Evolutionary conservation across 2,329 filamentous ascomycete genomes (phyloP), one percentile per base, ranked within the genome.

Genomic region (Monosporascus sp.): DNA sequence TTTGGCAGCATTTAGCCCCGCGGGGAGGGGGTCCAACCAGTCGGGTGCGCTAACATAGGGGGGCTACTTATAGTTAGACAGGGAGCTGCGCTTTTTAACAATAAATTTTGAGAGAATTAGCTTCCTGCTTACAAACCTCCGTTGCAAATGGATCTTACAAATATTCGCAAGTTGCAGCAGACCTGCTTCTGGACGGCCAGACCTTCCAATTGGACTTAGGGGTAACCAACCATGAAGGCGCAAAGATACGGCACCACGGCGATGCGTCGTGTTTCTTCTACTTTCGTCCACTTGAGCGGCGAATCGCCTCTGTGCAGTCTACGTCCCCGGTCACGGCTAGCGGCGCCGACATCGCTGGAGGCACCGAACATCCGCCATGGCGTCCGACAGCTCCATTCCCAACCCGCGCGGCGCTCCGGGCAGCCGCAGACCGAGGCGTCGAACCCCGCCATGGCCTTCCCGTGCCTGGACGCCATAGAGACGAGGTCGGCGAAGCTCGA

Each of bases 401-500:
- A 62, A 22, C 45, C 62, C 18, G 36, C 62, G 9, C 62, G 53
- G 36, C 62, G 61, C 18, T 56, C 62, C 36, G 53, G 47, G 39
- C 53, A 59, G 36, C 58, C 53, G 31, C 54, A 55, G 20, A 57
- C 69, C 57, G 73, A 72, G 36, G 79, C 83, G 2, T 89, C 88
- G 4, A 96, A 96, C 66, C 89, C 90, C 3, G 87, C 90, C 60
- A 88, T 96, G 78, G 85, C 88, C 0, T 96, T 96, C 63, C 91
- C 91, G 3, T 96, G 91, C 67, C 86, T 96, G 46, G 91, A 96
- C 66, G 90, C 88, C 3, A 77, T 92, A 53, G 91, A 96, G 66
- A 82, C 80, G 37, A 86, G 87, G 57, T 90, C 93, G 0, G 88
- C 88, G 5, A 87, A 78, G 9, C 84, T 97, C 47, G 81, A 82